A percentile compares a stretch with the other conserved stretches of the same genome.
Conservation (phyloP, 805 yeast genomes). For the Suhomyces xylopsoci region DNA sequence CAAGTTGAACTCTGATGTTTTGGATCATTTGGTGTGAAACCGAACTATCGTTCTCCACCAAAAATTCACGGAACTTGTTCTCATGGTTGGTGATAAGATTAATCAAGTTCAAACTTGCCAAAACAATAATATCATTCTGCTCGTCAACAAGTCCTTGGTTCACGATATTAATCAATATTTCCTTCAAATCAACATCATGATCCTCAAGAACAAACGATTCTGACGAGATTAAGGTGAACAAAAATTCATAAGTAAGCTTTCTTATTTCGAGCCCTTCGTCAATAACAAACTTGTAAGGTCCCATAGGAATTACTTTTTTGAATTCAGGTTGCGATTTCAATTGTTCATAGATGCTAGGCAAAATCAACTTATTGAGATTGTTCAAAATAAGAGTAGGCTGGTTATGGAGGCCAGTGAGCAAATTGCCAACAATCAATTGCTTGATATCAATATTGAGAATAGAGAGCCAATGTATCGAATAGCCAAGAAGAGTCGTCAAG, state of each 20-base stretch:
- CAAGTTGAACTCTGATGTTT: constrained; percentile 34
- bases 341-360: constrained; percentile 54
- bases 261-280: constrained; percentile 76
- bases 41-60: constrained; percentile 10
- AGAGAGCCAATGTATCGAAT: constrained; percentile 21
- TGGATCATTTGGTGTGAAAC: constrained; percentile 32
- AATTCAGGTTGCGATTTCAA: constrained; percentile 53
- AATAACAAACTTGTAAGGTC: constrained; percentile 79
- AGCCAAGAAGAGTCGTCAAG: constrained; percentile 13
- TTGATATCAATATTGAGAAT: constrained; percentile 49
- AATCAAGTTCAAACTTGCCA: constrained; percentile 43
- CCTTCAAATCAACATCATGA: constrained; percentile 24
- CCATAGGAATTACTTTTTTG: constrained; percentile 70
- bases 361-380: constrained; percentile 38
- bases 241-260: constrained; percentile 66
- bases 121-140: constrained; percentile 54
- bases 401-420: constrained; percentile 59
- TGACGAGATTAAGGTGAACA: constrained; percentile 49
- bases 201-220: constrained; percentile 13
- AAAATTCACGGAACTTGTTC: constrained; percentile 18
- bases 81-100: constrained; percentile 36
- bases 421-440: constrained; percentile 55
- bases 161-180: constrained; percentile 42
- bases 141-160: constrained; percentile 56
- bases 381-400: constrained; percentile 47